Evolutionary conservation across 139 green algal genomes (phyloP), one percentile per base, ranked within the genome.

Genomic region (Chlorella sorokiniana): DNA sequence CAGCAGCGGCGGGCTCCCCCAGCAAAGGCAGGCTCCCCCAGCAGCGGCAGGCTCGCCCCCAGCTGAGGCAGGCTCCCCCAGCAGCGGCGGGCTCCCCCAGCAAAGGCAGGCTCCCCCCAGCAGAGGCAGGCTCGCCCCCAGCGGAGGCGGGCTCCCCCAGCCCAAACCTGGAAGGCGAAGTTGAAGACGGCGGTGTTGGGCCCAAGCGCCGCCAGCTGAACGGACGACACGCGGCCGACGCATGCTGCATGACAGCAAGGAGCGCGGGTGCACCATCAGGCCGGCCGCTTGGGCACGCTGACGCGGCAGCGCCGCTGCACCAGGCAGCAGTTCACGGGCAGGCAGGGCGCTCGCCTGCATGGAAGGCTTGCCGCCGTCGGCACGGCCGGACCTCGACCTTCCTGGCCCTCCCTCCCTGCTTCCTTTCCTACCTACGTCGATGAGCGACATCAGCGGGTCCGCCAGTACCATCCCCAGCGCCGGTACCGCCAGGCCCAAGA

Each of bases 131-230:
- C n/a, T n/a, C n/a, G n/a, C n/a, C n/a, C n/a, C n/a, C n/a, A n/a
- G n/a, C n/a, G n/a, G n/a, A n/a, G n/a, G n/a, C n/a, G n/a, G n/a
- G n/a, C n/a, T n/a, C n/a, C n/a, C n/a, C n/a, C 25, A n/a, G 25
- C 48, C 40, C 62, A 69, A 33, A 83, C 81, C 78, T 92, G 83
- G 83, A 94, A 94, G 16, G 91, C 71, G n/a, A 89, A 81, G 76
- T 92, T 95, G 78, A 95, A 95, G 54, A 95, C 79, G 31, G 92
- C 87, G 2, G 92, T 92, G 81, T 92, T 94, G 41, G 92, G 92
- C 9, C 88, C 91, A 11, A 95, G 81, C 5, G 92, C 89, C 9
- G 92, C 92, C 27, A 95, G 87, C 42, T 95, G 88, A 1, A 88
- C 2, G 8, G 83, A 83, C 2, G 86, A 89, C 29, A 89, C 62